Evolutionary conservation across 139 green algal species (phyloP).

Genomic region (Chlorella sp.): DNA sequence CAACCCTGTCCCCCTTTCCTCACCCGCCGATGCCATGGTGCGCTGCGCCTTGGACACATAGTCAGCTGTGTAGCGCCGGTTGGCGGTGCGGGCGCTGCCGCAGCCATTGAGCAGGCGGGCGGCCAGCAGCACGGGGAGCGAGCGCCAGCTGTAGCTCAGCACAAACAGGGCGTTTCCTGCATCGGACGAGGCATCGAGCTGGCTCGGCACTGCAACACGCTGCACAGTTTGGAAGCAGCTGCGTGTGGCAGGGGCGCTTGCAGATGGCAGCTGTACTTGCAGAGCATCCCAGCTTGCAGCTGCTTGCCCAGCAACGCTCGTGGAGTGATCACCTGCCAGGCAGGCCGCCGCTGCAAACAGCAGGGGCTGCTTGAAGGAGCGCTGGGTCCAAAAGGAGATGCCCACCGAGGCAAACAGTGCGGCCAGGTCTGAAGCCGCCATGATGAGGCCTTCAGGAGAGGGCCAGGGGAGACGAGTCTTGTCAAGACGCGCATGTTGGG

Average conservation of each 20-base stretch:
- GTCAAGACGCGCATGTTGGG: no score
- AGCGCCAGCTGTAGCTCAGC: constrained; percentile 37
- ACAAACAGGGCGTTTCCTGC: constrained; percentile 26
- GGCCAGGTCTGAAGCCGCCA: constrained; percentile 42
- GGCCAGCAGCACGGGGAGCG: constrained; percentile 48
- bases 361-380: constrained; percentile 54
- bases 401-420: constrained; percentile 37
- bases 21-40: constrained; percentile 52
- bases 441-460: background rate
- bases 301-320: background rate
- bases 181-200: no score
- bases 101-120: constrained; percentile 57
- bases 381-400: constrained; percentile 63
- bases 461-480: no score
- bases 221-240: no score
- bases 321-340: constrained; percentile 23
- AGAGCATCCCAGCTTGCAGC: background rate
- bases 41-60: constrained; percentile 49
- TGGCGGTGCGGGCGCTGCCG: constrained; percentile 50
- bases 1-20: background rate
- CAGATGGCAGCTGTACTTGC: no score
- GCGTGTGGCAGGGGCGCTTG: no score
- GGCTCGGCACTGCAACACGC: no score
- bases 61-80: constrained; percentile 65
- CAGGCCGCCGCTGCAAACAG: constrained; percentile 41